phyloP scores from a whole-genome alignment of 306 rosid species.

The Casuarina equisetifolia region DNA sequence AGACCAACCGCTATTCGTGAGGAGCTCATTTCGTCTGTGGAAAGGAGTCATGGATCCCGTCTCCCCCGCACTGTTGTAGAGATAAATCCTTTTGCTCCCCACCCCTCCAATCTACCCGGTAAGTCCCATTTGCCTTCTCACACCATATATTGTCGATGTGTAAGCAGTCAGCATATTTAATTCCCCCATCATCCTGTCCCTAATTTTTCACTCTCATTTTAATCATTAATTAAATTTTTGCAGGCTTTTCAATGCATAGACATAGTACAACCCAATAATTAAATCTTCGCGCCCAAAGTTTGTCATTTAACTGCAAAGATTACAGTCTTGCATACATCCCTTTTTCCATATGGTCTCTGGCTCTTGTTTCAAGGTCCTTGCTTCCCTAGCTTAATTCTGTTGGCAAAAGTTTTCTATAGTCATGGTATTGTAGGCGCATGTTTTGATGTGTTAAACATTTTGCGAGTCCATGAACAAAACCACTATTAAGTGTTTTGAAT shows the following conservation, averaged over 20 bases:
- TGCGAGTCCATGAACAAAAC: neutral
- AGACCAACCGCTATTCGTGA: neutral
- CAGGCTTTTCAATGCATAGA: no score
- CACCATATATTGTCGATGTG: neutral
- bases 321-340: neutral
- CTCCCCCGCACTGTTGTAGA: constrained; percentile 35
- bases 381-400: neutral
- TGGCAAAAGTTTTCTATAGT: neutral
- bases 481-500: neutral
- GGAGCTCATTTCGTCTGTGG: constrained; percentile 16
- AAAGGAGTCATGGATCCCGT: constrained; percentile 18
- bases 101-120: constrained; percentile 42
- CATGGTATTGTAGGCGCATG: neutral
- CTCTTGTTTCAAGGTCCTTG: neutral
- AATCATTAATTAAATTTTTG: neutral
- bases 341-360: no score
- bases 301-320: neutral
- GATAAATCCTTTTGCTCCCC: constrained; percentile 26
- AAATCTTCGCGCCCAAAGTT: neutral
- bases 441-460: neutral
- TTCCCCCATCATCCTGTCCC: neutral
- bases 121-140: neutral
- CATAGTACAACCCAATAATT: neutral
- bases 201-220: neutral
- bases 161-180: neutral